phyloP scores from a whole-genome alignment of 179 eudicot genomes.

The Silene coronaria region DNA sequence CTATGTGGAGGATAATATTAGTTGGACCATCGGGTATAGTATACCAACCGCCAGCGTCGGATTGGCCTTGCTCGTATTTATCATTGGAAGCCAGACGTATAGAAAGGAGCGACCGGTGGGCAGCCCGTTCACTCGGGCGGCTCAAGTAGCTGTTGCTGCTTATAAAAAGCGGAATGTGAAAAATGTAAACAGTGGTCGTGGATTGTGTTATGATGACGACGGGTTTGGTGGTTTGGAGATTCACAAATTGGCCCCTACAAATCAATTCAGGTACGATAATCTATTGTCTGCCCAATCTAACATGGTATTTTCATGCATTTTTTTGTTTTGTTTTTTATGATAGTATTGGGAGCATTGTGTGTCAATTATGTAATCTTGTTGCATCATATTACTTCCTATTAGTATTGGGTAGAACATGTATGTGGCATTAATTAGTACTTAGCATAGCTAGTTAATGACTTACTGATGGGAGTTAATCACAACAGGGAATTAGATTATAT shows the following conservation, averaged over 20 bases:
- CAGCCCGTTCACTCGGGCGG: conserved; percentile 60
- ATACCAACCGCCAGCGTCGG: conserved; percentile 44
- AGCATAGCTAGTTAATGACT: too few relatives aligned
- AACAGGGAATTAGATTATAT: too few relatives aligned
- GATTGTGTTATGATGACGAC: conserved; percentile 16
- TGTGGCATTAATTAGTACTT: too few relatives aligned
- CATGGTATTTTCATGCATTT: too few relatives aligned
- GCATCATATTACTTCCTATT: too few relatives aligned
- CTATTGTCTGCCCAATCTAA: not conserved
- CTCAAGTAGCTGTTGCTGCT: conserved; percentile 62
- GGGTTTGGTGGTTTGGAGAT: not conserved
- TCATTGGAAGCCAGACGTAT: conserved; percentile 40
- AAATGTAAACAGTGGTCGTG: conserved; percentile 5
- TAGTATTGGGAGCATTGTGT: too few relatives aligned
- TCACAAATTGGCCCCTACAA: conserved; percentile 36
- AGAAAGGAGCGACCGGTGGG: conserved; percentile 45
- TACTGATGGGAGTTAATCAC: too few relatives aligned
- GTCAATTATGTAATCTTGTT: too few relatives aligned
- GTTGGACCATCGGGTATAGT: conserved; percentile 54
- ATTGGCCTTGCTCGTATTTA: conserved; percentile 40
- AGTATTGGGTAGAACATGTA: too few relatives aligned
- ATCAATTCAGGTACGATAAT: conserved; percentile 54
- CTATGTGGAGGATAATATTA: conserved; percentile 47
- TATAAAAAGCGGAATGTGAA: conserved; percentile 39
- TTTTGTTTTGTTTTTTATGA: too few relatives aligned